phyloP scores from a whole-genome alignment of 1,139 yeast species.

The Sugiyamaella sp. region DNA sequence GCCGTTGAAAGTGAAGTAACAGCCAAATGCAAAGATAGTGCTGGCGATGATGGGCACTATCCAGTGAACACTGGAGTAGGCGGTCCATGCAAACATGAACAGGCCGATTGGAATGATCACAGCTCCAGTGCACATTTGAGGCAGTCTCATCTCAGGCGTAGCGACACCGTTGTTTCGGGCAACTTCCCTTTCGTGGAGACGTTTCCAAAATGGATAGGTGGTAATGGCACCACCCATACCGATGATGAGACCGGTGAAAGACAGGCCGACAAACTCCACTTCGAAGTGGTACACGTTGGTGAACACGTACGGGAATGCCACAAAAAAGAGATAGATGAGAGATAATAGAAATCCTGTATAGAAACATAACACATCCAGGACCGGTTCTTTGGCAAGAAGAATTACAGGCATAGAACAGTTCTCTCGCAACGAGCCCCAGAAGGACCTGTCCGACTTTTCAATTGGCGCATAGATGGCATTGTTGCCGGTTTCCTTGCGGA shows the following conservation, averaged over 20 bases:
- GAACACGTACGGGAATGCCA: constrained; percentile 63
- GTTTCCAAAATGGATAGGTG: constrained; percentile 29
- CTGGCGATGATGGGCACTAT: constrained; percentile 74
- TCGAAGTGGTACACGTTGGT: constrained; percentile 51
- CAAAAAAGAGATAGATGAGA: constrained; percentile 63
- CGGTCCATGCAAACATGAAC: constrained; percentile 72
- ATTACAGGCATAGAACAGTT: constrained; percentile 58
- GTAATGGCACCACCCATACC: constrained; percentile 45
- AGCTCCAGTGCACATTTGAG: constrained; percentile 54
- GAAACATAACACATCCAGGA: constrained; percentile 61
- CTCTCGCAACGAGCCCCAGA: constrained; percentile 43
- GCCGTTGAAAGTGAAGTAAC: constrained; percentile 54
- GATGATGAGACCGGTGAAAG: constrained; percentile 55
- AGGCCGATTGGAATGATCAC: constrained; percentile 60
- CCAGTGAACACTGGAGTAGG: constrained; percentile 74
- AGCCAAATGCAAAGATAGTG: constrained; percentile 59
- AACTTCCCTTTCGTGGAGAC: constrained; percentile 23
- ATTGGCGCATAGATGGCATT: constrained; percentile 53
- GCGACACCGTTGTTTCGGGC: constrained; percentile 25
- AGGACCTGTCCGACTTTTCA: constrained; percentile 43
- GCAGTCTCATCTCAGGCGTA: constrained; percentile 68
- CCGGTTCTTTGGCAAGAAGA: constrained; percentile 58
- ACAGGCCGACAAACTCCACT: constrained; percentile 48
- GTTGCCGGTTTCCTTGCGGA: constrained; percentile 65
- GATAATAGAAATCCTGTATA: constrained; percentile 65